Evolutionary conservation across 140 eudicot genomes (phyloP).

Genomic region (Senecio squalidus): DNA sequence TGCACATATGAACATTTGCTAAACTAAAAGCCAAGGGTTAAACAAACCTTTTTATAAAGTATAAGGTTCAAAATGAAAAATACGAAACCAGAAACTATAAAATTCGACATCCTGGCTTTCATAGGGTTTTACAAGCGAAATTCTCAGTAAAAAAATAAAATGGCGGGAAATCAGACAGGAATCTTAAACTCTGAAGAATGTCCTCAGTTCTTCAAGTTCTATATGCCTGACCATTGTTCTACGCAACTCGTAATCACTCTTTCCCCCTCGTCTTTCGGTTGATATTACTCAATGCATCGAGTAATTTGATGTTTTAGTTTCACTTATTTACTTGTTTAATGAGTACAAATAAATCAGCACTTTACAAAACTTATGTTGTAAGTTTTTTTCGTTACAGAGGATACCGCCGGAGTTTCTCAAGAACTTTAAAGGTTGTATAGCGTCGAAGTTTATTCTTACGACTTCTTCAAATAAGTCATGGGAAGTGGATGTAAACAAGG

Average conservation of each 20-base stretch:
- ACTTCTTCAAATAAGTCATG: constrained; percentile 19
- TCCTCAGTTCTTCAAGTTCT: constrained; percentile 41
- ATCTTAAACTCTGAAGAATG: constrained; percentile 13
- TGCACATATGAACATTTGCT: too few relatives aligned
- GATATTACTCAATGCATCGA: neutral
- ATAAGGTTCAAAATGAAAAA: constrained; percentile 1
- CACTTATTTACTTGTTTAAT: neutral
- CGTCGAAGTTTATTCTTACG: constrained; percentile 18
- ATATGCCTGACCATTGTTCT: constrained; percentile 26
- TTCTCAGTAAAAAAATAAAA: neutral
- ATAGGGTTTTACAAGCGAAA: constrained; percentile 9
- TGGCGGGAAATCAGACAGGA: constrained; percentile 15
- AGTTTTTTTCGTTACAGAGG: constrained; percentile 13
- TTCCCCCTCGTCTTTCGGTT: neutral
- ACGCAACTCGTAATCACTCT: constrained; percentile 12
- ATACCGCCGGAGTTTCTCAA: constrained; percentile 41
- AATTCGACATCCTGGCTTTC: neutral
- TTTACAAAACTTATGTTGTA: neutral
- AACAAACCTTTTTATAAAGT: neutral
- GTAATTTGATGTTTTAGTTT: too few relatives aligned
- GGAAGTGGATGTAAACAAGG: constrained; percentile 24
- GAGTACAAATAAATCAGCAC: neutral
- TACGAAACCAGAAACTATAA: constrained; percentile 8
- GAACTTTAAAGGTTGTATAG: constrained; percentile 20
- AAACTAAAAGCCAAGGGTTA: neutral